Base-by-base conservation (phyloP, 2,329 filamentous ascomycete genomes). In the Leptodontidium sp. region DNA sequence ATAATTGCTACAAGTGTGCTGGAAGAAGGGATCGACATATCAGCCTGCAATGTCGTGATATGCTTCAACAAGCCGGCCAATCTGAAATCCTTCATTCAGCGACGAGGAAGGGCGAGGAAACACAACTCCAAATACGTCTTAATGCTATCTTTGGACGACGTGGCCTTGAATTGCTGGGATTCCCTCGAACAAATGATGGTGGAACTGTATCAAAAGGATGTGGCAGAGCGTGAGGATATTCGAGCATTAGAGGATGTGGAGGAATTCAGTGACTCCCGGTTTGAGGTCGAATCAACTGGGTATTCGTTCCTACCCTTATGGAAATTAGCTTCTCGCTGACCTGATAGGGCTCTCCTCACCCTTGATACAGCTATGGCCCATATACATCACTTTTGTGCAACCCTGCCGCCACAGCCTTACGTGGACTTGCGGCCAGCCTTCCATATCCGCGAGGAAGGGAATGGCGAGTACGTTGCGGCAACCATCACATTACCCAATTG, bases 331-430 rank as follows among this genome's bases (percentile, higher is more conserved):
- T 1, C 14, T 43, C 7, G 14, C 38, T 43, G 8, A 43, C 38
- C 1, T 43, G 2, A 1, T 3, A 82, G 93, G 89, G 90, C 79
- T 29, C 24, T 88, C 12, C 81, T 98, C 15, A 91, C 91, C 11
- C 84, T 93, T 1, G 86, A 92, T 49, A 92, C 91, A 72, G 91
- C 93, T 0, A 87, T 90, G 58, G 80, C 84, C n/a, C 93, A 96
- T 77, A 84, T 98, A 1, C 84, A 92, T 57, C 93, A 97, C 78
- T 97, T 98, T 74, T 98, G 94, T 78, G 81, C 83, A 0, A 84
- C 85, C 0, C 78, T 94, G 0, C 72, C 74, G 14, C 35, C 81
- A 0, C 82, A 82, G 0, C 85, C 87, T 32, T 93, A 89, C 75
- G 83, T 90, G 7, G 88, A 94, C 72, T 81, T 82, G n/a, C 82